Conservation (phyloP, 108 stramenopile species). For the Skeletonema tropicum region DNA sequence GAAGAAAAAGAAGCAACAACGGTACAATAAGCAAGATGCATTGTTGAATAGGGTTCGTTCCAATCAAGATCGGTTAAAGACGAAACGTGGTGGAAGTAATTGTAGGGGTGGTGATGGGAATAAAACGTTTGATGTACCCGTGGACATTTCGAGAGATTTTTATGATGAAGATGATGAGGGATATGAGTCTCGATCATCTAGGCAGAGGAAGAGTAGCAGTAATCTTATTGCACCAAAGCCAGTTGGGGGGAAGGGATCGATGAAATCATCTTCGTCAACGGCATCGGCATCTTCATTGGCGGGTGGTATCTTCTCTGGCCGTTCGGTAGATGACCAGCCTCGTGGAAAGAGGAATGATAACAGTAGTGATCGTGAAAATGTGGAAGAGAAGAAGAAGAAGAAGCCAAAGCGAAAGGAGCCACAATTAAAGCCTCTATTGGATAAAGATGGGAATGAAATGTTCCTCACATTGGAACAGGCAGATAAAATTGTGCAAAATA, state of each 20-base stretch:
- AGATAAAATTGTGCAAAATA: conserved; percentile 48
- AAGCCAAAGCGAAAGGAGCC: conserved; percentile 34
- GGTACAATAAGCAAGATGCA: conserved; percentile 28
- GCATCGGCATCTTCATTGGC: conserved; percentile 14
- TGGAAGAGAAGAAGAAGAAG: conserved; percentile 7
- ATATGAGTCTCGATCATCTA: conserved; percentile 36
- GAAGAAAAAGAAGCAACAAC: background rate
- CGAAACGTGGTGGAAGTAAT: background rate
- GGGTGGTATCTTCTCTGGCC: conserved; percentile 56
- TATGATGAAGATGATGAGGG: conserved; percentile 68
- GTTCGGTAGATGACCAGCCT: conserved; percentile 9
- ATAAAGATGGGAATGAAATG: conserved; percentile 68
- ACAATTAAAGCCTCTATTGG: conserved; percentile 38
- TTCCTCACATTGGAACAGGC: conserved; percentile 73
- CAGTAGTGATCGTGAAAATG: background rate
- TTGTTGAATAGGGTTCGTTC: conserved; percentile 48
- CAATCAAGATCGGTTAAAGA: conserved; percentile 45
- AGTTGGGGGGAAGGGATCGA: conserved; percentile 55
- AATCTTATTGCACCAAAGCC: conserved; percentile 64
- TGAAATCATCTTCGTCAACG: background rate
- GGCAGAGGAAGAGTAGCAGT: conserved; percentile 25
- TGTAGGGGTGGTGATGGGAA: background rate
- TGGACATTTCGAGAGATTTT: conserved; percentile 31
- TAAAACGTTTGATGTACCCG: conserved; percentile 8
- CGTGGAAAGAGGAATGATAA: background rate